phyloP scores from a whole-genome alignment of 2,329 filamentous ascomycete genomes.

The Tympanopsis confertula region DNA sequence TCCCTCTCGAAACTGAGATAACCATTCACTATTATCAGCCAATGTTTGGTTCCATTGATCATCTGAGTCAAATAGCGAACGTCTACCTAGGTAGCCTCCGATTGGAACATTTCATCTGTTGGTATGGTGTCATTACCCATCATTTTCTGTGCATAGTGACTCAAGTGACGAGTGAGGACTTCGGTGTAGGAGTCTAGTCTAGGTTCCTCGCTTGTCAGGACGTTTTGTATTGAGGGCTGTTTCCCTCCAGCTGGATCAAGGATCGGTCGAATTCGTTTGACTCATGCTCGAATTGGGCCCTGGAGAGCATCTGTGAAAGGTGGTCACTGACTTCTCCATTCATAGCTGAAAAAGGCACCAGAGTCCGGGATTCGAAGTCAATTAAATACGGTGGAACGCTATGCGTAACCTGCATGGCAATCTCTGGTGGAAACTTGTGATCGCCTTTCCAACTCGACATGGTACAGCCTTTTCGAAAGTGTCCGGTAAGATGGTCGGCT shows the following conservation, averaged over 20 bases:
- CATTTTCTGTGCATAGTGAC: constrained; percentile 10
- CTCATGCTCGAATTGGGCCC: neutral
- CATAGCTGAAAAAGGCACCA: constrained; percentile 14
- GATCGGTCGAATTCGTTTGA: too few relatives aligned
- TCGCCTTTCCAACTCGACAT: constrained; percentile 26
- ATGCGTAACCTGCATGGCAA: constrained; percentile 17
- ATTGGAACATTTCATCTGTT: constrained; percentile 14
- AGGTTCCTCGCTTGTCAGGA: too few relatives aligned
- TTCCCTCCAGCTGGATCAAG: too few relatives aligned
- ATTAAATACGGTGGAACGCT: constrained; percentile 14
- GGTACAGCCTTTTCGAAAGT: constrained; percentile 21
- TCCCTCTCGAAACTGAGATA: constrained; percentile 13
- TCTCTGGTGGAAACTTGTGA: constrained; percentile 21
- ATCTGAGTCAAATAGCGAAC: constrained; percentile 10
- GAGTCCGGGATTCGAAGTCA: constrained; percentile 8
- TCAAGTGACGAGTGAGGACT: constrained; percentile 6
- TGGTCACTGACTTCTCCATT: neutral
- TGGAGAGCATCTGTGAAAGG: neutral
- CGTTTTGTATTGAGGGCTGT: too few relatives aligned
- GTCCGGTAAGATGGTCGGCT: constrained; percentile 23
- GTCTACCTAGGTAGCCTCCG: constrained; percentile 12
- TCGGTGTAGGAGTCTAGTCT: neutral
- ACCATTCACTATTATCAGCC: constrained; percentile 14
- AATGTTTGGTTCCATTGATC: constrained; percentile 15
- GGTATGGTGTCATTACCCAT: constrained; percentile 7